Percentiles rank a stretch among this genome's conserved stretches.
Conservation (phyloP, 2,329 filamentous ascomycete species). For the Cercospora janseana region DNA sequence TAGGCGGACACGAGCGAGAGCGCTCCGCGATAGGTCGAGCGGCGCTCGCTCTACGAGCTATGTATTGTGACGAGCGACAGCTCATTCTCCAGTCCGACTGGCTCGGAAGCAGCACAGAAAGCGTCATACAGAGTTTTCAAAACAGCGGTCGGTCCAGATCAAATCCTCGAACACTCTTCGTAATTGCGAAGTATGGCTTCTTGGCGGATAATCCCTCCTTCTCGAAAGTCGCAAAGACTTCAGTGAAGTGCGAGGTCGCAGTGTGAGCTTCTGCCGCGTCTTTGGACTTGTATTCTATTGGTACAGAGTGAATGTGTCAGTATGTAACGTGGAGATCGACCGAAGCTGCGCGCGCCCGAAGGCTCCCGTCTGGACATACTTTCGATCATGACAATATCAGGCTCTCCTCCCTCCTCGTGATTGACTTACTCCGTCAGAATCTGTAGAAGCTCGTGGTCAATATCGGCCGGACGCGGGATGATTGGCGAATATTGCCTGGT, state of each 20-base stretch:
- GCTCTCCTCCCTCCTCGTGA: slow-evolving; percentile 1
- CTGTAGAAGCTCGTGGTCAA: no score
- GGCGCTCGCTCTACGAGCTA: not conserved
- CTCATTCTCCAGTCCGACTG: no score
- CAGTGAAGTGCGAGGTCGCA: slow-evolving; percentile 4
- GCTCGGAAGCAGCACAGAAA: no score
- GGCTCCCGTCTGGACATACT: not conserved
- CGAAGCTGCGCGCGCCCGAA: no score
- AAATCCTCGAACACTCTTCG: slow-evolving; percentile 14
- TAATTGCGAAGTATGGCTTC: slow-evolving; percentile 6
- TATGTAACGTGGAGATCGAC: no score
- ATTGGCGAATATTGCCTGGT: no score
- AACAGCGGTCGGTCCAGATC: slow-evolving; percentile 12
- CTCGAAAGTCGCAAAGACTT: slow-evolving; percentile 10
- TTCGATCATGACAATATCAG: slow-evolving; percentile 17
- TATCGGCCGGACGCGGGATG: no score
- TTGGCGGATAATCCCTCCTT: slow-evolving; percentile 13
- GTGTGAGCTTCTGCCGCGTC: slow-evolving; percentile 12
- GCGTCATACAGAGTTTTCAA: not conserved
- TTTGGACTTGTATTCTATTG: slow-evolving; percentile 12
- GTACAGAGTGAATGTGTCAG: not conserved
- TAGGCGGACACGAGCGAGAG: no score
- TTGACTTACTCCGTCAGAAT: slow-evolving; percentile 9
- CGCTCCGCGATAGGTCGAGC: no score
- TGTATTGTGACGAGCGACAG: no score